Evolutionary conservation across 1,284 basidiomycete species (phyloP).

Genomic region (Cutaneotrichosporon spelunceum): DNA sequence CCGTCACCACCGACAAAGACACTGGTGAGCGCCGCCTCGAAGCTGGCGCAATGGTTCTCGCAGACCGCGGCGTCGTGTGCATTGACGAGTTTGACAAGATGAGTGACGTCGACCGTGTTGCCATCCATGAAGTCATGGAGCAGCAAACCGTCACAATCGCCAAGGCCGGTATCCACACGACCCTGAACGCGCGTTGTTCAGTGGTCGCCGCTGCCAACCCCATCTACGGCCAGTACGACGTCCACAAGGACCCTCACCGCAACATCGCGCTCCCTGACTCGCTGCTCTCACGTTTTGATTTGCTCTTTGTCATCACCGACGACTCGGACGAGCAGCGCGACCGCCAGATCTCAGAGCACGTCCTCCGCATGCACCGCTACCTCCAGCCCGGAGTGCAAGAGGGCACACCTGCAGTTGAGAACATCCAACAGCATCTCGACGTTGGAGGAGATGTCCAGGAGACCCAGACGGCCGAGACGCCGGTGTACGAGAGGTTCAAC

Average conservation of each 20-base stretch:
- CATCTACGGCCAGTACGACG: conserved; percentile 98
- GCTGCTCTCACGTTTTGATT: conserved; percentile 95
- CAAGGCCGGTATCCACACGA: conserved; percentile 98
- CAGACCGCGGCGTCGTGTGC: conserved; percentile 98
- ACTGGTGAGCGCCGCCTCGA: conserved; percentile 90
- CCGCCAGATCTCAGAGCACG: conserved; percentile 93
- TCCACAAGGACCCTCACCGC: conserved; percentile 98
- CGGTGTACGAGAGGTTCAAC: conserved; percentile 94
- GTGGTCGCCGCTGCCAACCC: conserved; percentile 98
- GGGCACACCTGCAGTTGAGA: conserved; percentile 75
- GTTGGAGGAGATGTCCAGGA: conserved; percentile 66
- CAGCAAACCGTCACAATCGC: conserved; percentile 99
- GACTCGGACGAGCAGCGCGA: conserved; percentile 95
- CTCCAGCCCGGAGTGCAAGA: conserved; percentile 94
- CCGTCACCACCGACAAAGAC: conserved; percentile 96
- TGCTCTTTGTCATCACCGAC: conserved; percentile 97
- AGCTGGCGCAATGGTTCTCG: conserved; percentile 98
- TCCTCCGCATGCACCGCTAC: conserved; percentile 95
- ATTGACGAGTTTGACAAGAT: conserved; percentile 99
- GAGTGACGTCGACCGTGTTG: conserved; percentile 98
- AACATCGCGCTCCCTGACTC: conserved; percentile 99
- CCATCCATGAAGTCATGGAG: conserved; percentile 99
- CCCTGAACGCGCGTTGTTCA: conserved; percentile 94
- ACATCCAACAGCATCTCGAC: conserved; percentile 77
- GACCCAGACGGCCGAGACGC: conserved; percentile 61